Evolutionary conservation across 331 rosid genomes (phyloP).

Genomic region (Rosa hybrid): DNA sequence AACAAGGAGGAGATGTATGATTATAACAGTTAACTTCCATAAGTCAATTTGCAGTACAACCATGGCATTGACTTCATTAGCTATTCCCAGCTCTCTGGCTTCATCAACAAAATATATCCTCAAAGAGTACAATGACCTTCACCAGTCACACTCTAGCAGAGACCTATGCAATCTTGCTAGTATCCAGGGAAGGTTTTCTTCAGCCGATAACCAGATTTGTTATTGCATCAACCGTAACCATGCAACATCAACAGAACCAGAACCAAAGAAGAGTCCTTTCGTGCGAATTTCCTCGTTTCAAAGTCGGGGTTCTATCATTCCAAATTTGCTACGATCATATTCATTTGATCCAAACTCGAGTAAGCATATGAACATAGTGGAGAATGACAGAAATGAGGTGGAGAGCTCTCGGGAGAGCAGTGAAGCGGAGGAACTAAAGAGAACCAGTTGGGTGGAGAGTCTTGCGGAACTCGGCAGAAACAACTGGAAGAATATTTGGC

Average conservation of each 20-base stretch:
- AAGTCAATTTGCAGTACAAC: constrained; percentile 19
- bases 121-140: constrained; percentile 40
- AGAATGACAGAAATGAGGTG: constrained; percentile 16
- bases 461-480: constrained; percentile 61
- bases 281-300: constrained; percentile 52
- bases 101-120: constrained; percentile 33
- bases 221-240: constrained; percentile 36
- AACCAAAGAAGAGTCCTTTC: constrained; percentile 41
- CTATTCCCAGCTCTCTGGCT: constrained; percentile 46
- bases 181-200: constrained; percentile 40
- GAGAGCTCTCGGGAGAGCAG: constrained; percentile 3
- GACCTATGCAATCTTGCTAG: constrained; percentile 34
- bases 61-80: constrained; percentile 57
- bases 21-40: constrained; percentile 32
- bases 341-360: constrained; percentile 60
- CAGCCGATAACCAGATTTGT: constrained; percentile 54
- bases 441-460: constrained; percentile 80
- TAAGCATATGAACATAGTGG: constrained; percentile 36
- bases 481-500: constrained; percentile 51
- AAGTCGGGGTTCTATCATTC: constrained; percentile 48
- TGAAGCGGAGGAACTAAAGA: constrained; percentile 42
- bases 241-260: constrained; percentile 48
- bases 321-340: constrained; percentile 49
- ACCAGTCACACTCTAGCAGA: constrained; percentile 48
- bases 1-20: constrained; percentile 46